These are phyloP conservation scores for Russula sp. DNA, from an alignment of 768 basidiomycete genomes.

Conservation along the genomic window DNA sequence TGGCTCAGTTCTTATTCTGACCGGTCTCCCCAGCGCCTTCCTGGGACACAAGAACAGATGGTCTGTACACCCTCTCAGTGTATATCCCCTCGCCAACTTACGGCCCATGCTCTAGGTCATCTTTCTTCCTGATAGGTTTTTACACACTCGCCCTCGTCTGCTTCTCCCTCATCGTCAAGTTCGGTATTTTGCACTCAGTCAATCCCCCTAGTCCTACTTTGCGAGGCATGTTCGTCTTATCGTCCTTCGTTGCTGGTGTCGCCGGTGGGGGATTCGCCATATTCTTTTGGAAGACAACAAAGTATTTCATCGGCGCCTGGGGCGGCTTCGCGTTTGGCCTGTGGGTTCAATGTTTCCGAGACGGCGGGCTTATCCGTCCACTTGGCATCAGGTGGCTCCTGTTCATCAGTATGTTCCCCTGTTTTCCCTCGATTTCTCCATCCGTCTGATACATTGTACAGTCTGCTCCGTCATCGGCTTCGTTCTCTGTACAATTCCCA, in stretches of 20 bases:
- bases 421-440: constrained; percentile 17
- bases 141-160: constrained; percentile 84
- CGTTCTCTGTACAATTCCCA: constrained; percentile 75
- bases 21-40: constrained; percentile 83
- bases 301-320: constrained; percentile 76
- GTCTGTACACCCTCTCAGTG: constrained; percentile 36
- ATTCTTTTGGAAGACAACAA: constrained; percentile 88
- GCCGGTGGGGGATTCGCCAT: constrained; percentile 81
- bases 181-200: constrained; percentile 78
- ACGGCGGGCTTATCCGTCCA: constrained; percentile 72
- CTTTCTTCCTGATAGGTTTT: constrained; percentile 89
- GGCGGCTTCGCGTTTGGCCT: constrained; percentile 83
- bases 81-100: constrained; percentile 19
- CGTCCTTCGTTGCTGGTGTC: constrained; percentile 70
- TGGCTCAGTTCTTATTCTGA: constrained; percentile 81
- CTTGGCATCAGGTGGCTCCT: constrained; percentile 85
- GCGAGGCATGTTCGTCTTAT: constrained; percentile 85
- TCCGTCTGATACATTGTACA: constrained; percentile 29
- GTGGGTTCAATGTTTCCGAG: constrained; percentile 79
- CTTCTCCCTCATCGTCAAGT: constrained; percentile 79
- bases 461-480: constrained; percentile 72
- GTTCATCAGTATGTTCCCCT: constrained; percentile 57
- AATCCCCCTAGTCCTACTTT: constrained; percentile 73
- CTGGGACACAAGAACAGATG: constrained; percentile 96
- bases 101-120: constrained; percentile 51